A percentile compares a stretch with the other conserved stretches of the same genome.
These are phyloP conservation scores for Fistulifera solaris DNA, from an alignment of 108 stramenopile genomes.

Conservation along the genomic window DNA sequence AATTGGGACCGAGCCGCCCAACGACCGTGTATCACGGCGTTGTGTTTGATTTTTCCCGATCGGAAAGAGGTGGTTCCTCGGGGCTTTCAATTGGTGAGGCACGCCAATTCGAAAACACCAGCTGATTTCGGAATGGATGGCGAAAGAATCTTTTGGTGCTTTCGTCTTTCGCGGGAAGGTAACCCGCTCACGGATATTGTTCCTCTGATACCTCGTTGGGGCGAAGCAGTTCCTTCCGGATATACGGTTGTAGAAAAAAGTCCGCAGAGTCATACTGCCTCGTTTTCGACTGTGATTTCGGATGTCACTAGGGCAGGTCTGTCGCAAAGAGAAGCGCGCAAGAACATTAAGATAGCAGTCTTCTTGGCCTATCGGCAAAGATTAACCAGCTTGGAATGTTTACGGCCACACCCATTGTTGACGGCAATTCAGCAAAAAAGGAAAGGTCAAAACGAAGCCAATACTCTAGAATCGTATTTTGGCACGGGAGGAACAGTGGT, in stretches of 20 bases:
- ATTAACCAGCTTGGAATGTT: conserved; percentile 66
- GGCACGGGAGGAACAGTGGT: conserved; percentile 76
- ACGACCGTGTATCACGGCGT: conserved; percentile 73
- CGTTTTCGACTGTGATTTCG: conserved; percentile 3
- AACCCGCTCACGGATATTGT: conserved; percentile 77
- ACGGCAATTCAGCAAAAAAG: conserved; percentile 32
- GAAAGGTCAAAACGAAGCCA: not conserved
- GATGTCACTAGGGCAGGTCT: too few species aligned
- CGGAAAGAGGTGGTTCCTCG: conserved; percentile 81
- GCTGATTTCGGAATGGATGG: conserved; percentile 9
- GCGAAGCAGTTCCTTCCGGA: conserved; percentile 69
- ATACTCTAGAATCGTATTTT: conserved; percentile 55
- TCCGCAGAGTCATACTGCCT: conserved; percentile 64
- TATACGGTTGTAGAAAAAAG: conserved; percentile 78
- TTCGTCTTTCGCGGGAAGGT: conserved; percentile 78
- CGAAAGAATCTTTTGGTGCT: conserved; percentile 52
- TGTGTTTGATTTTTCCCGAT: conserved; percentile 74
- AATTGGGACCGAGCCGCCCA: conserved; percentile 86
- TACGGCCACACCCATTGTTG: conserved; percentile 72
- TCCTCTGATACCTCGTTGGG: conserved; percentile 48
- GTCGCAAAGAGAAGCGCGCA: too few species aligned
- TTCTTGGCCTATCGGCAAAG: conserved; percentile 80
- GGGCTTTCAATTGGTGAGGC: conserved; percentile 70
- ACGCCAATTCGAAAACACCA: conserved; percentile 7
- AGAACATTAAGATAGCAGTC: conserved; percentile 15